Percentiles rank a stretch among this genome's conserved stretches.
These are phyloP conservation scores for Cardiospermum halicacabum DNA, from an alignment of 345 rosid genomes.

Conservation along the genomic window DNA sequence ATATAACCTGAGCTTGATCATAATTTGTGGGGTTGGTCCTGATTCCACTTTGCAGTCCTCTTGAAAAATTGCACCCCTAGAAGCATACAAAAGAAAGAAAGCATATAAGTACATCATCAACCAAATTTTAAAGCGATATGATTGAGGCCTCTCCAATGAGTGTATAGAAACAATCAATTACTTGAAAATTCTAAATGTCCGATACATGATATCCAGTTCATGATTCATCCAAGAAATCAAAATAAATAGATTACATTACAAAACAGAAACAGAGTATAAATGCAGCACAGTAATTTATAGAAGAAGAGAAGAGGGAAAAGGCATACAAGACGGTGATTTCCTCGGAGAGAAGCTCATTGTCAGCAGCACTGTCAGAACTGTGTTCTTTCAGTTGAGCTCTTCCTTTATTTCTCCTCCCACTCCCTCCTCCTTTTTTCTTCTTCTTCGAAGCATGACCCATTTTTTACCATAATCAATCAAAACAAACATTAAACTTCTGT, in stretches of 20 bases:
- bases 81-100: slow-evolving; percentile 15
- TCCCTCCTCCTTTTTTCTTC: slow-evolving; percentile 65
- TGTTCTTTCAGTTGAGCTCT: slow-evolving; percentile 62
- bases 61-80: slow-evolving; percentile 80
- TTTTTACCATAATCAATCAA: slow-evolving; percentile 10
- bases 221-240: not conserved
- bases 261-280: not conserved
- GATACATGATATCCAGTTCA: no score
- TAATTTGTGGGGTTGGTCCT: slow-evolving; percentile 55
- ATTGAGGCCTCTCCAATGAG: no score
- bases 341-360: slow-evolving; percentile 78
- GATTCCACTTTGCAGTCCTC: slow-evolving; percentile 76
- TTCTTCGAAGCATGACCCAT: slow-evolving; percentile 76
- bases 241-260: not conserved
- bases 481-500: no score
- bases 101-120: not conserved
- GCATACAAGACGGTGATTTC: slow-evolving; percentile 96
- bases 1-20: slow-evolving; percentile 71
- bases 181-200: not conserved
- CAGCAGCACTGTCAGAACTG: slow-evolving; percentile 40
- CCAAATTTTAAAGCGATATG: not conserved
- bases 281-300: not conserved
- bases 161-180: not conserved
- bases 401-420: slow-evolving; percentile 61
- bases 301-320: not conserved